phyloP scores from a whole-genome alignment of 1,139 yeast species.

The Debaryomyces udenii region DNA sequence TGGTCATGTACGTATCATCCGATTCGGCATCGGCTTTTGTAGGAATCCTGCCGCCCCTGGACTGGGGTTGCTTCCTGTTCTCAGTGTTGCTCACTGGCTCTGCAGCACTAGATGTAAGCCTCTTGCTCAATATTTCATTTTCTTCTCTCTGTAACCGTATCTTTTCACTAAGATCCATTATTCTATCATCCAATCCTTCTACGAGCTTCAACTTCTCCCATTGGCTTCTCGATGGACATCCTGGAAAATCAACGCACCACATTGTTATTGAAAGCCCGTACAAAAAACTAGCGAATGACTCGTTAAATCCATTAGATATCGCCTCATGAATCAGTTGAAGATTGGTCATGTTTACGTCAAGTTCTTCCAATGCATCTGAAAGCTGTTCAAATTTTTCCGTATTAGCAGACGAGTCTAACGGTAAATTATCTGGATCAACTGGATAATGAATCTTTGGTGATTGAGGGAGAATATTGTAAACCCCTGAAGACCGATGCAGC shows the following conservation, averaged over 20 bases:
- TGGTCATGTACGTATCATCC: constrained; percentile 28
- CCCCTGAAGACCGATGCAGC: constrained; percentile 47
- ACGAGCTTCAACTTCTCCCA: constrained; percentile 36
- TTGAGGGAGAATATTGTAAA: constrained; percentile 37
- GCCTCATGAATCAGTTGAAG: constrained; percentile 55
- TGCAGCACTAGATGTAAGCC: constrained; percentile 6
- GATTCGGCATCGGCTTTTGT: constrained; percentile 7
- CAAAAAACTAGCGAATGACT: constrained; percentile 61
- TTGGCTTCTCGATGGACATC: constrained; percentile 40
- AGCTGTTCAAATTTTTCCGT: constrained; percentile 43
- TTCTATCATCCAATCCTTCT: constrained; percentile 30
- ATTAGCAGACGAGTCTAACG: constrained; percentile 37
- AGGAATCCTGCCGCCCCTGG: too few relatives aligned
- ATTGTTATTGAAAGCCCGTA: constrained; percentile 66
- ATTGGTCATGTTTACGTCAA: constrained; percentile 50
- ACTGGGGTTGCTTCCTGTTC: not conserved
- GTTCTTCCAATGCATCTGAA: constrained; percentile 55
- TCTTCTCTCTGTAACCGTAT: constrained; percentile 26
- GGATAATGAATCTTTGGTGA: constrained; percentile 50
- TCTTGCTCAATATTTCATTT: constrained; percentile 32
- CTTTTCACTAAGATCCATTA: constrained; percentile 25
- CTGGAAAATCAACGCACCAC: constrained; percentile 66
- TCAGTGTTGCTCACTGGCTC: constrained; percentile 2
- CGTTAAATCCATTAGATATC: constrained; percentile 55
- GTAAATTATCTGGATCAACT: constrained; percentile 41